These are phyloP conservation scores for Trypanosoma boissoni DNA, from an alignment of 208 protist genomes.

Conservation along the genomic window DNA sequence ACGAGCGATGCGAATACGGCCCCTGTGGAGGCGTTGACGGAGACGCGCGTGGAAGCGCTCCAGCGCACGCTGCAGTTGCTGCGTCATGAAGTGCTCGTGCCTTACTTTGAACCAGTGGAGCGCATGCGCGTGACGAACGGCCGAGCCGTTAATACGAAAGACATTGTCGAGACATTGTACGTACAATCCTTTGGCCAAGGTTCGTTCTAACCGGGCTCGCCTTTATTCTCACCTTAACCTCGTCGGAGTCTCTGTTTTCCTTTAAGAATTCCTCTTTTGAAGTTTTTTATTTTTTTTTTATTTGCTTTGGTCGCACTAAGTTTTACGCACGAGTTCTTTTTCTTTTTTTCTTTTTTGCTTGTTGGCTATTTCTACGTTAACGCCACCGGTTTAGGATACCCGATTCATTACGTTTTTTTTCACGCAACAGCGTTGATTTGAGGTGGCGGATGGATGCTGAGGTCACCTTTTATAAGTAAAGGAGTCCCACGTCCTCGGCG, in stretches of 20 bases:
- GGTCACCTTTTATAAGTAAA: slow-evolving; percentile 23
- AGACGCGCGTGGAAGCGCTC: slow-evolving; percentile 46
- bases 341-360: neutral
- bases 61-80: slow-evolving; percentile 63
- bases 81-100: slow-evolving; percentile 66
- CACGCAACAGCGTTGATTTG: no score
- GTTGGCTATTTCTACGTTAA: neutral
- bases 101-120: slow-evolving; percentile 78
- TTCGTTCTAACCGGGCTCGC: neutral
- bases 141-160: slow-evolving; percentile 56
- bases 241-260: no score
- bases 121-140: slow-evolving; percentile 65
- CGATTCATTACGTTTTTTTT: neutral
- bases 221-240: neutral
- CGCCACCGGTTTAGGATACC: neutral
- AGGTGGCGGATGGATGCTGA: slow-evolving; percentile 23
- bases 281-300: neutral
- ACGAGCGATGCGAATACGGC: neutral
- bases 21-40: slow-evolving; percentile 7
- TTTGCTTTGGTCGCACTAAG: neutral
- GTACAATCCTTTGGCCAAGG: slow-evolving; percentile 5
- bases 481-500: neutral
- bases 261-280: neutral
- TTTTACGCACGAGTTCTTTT: neutral
- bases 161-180: slow-evolving; percentile 50